A percentile compares a stretch with the other conserved stretches of the same genome.
Conservation (phyloP, 163 green algal genomes). For the Chlorella variabilis region DNA sequence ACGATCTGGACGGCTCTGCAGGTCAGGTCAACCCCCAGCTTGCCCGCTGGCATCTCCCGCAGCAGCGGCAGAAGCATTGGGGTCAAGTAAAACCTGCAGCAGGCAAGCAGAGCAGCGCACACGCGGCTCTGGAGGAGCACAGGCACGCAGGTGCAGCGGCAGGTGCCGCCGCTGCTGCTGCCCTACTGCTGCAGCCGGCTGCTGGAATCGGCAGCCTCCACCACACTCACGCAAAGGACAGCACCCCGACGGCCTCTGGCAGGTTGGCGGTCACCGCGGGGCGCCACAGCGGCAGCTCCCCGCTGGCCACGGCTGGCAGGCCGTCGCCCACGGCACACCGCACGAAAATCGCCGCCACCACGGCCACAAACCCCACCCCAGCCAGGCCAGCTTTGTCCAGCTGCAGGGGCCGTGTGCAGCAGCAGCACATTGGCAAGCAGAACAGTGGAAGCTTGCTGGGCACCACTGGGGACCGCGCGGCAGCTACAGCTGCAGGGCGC, state of each 20-base stretch:
- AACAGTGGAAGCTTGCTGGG: background rate
- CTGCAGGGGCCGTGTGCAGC: slow-evolving; percentile 48
- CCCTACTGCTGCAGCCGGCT: no score
- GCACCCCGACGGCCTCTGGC: slow-evolving; percentile 54
- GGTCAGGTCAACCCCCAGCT: slow-evolving; percentile 43
- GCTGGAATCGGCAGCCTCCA: no score
- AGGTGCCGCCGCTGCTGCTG: no score
- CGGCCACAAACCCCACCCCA: slow-evolving; percentile 68
- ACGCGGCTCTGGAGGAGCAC: no score
- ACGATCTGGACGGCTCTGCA: slow-evolving; percentile 48
- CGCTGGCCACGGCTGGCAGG: slow-evolving; percentile 72
- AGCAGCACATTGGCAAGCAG: background rate
- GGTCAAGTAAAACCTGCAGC: slow-evolving; percentile 53
- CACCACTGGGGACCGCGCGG: background rate
- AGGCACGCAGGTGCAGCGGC: background rate
- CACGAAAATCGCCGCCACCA: slow-evolving; percentile 64
- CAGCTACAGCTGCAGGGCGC: background rate
- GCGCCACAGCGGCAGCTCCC: slow-evolving; percentile 71
- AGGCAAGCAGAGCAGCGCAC: no score
- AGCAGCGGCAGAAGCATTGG: slow-evolving; percentile 69
- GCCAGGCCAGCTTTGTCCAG: slow-evolving; percentile 74
- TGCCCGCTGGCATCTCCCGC: slow-evolving; percentile 62
- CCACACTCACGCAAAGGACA: slow-evolving; percentile 60
- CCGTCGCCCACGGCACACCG: slow-evolving; percentile 24
- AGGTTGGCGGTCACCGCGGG: slow-evolving; percentile 39